These are phyloP conservation scores for Ogataea degrootiae DNA, from an alignment of 805 yeast species.

Conservation along the genomic window DNA sequence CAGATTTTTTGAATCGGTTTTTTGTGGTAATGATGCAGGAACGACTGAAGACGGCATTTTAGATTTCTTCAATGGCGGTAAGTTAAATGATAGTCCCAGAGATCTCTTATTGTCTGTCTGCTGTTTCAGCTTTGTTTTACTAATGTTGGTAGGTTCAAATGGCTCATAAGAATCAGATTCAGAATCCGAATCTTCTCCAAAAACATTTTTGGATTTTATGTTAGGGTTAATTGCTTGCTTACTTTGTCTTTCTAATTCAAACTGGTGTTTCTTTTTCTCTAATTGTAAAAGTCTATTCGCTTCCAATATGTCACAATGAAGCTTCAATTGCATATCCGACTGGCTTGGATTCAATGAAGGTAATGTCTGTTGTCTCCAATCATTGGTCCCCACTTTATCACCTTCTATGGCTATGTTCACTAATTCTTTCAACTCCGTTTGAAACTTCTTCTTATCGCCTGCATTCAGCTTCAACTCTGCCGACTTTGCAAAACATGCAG, in stretches of 20 bases:
- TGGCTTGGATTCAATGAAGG: constrained; percentile 34
- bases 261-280: neutral
- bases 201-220: constrained; percentile 8
- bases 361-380: constrained; percentile 49
- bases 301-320: constrained; percentile 14
- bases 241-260: neutral
- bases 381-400: constrained; percentile 40
- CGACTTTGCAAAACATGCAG: constrained; percentile 39
- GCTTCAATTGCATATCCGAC: constrained; percentile 10
- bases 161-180: neutral
- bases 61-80: constrained; percentile 12
- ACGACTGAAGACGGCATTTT: constrained; percentile 2
- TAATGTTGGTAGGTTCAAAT: neutral
- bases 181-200: constrained; percentile 8
- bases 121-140: neutral
- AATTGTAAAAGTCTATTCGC: neutral
- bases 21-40: neutral
- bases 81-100: constrained; percentile 2
- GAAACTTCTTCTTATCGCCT: constrained; percentile 34
- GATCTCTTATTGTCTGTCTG: neutral
- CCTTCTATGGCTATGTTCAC: constrained; percentile 44
- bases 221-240: constrained; percentile 1
- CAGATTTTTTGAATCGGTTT: neutral
- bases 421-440: constrained; percentile 44
- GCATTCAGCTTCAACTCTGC: constrained; percentile 31